Percentiles rank a stretch among this genome's conserved stretches.
These are phyloP conservation scores for Pyrus communis DNA, from an alignment of 306 rosid genomes.

Conservation along the genomic window DNA sequence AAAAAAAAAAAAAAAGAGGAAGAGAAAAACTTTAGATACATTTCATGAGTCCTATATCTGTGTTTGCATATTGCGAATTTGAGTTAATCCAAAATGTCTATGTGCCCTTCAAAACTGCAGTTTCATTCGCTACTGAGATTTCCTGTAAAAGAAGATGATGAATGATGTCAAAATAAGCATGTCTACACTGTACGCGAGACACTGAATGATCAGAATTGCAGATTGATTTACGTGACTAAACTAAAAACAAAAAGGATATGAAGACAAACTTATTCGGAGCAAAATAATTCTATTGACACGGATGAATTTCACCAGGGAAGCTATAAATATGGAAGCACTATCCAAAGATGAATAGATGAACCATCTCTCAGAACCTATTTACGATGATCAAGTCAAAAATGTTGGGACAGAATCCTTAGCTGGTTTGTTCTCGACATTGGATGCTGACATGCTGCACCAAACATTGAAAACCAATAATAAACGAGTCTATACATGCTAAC, in stretches of 20 bases:
- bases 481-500: constrained; percentile 12
- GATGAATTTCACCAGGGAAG: not conserved
- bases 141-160: constrained; percentile 41
- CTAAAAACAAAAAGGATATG: not conserved
- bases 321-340: not conserved
- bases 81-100: constrained; percentile 6
- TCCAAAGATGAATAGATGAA: not conserved
- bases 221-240: not conserved
- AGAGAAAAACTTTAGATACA: not conserved
- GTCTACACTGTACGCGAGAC: not conserved
- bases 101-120: constrained; percentile 24
- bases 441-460: not conserved
- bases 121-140: constrained; percentile 55
- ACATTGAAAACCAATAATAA: not conserved
- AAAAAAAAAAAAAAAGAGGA: too few species aligned
- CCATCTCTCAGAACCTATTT: not conserved
- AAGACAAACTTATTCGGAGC: not conserved
- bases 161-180: not conserved
- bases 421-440: not conserved
- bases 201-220: not conserved
- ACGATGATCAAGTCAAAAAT: not conserved
- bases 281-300: not conserved
- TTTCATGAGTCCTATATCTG: not conserved
- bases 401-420: not conserved
- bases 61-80: not conserved